Conservation (phyloP, 495 filamentous ascomycete species). For the Penicillium longicatenatum region DNA sequence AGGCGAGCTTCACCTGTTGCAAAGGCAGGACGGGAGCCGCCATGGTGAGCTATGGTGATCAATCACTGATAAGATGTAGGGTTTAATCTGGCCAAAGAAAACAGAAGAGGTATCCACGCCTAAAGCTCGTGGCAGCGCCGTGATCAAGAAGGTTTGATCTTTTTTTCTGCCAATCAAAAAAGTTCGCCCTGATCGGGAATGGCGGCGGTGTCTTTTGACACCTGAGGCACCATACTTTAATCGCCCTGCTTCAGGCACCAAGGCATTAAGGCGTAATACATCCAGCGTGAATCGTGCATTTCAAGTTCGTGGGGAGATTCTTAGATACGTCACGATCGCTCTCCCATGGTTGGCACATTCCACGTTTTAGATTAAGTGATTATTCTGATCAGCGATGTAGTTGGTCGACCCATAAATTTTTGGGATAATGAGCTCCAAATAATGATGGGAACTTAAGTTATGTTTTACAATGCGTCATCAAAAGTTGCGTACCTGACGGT, state of each 20-base stretch:
- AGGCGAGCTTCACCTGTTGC: slow-evolving; percentile 79
- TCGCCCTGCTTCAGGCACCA: too few species aligned
- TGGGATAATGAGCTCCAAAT: too few species aligned
- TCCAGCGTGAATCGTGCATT: background rate
- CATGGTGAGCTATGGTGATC: slow-evolving; percentile 54
- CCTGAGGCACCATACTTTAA: slow-evolving; percentile 18
- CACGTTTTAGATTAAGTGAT: background rate
- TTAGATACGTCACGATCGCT: slow-evolving; percentile 1
- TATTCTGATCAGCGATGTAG: background rate
- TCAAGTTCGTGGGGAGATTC: background rate
- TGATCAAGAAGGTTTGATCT: slow-evolving; percentile 23
- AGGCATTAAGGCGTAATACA: slow-evolving; percentile 12
- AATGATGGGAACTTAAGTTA: too few species aligned
- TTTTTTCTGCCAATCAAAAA: slow-evolving; percentile 39
- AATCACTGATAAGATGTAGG: background rate
- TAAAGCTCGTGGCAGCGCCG: slow-evolving; percentile 8
- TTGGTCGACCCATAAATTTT: background rate
- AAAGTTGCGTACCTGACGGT: background rate
- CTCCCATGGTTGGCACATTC: slow-evolving; percentile 2
- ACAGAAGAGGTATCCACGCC: background rate
- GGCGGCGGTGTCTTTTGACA: slow-evolving; percentile 20
- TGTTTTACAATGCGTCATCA: background rate
- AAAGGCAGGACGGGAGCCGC: slow-evolving; percentile 84
- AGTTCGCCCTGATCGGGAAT: slow-evolving; percentile 29
- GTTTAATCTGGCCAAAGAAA: background rate